A percentile compares a stretch with the other conserved stretches of the same genome.
Conservation (phyloP, 352 stramenopile species). For the Phytophthora ramorum region DNA sequence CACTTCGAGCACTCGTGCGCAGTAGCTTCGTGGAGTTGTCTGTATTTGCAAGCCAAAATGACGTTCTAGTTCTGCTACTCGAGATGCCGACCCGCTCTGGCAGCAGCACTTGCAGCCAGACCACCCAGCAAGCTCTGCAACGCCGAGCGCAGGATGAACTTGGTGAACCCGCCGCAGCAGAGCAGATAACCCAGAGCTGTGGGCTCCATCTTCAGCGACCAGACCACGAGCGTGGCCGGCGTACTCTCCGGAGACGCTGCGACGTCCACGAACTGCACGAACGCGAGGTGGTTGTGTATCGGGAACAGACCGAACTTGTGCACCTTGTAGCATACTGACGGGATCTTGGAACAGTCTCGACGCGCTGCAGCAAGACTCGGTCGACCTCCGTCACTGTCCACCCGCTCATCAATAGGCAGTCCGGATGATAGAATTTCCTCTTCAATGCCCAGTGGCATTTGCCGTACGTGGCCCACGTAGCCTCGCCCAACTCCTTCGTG, state of each 20-base stretch:
- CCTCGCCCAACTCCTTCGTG: constrained; percentile 59
- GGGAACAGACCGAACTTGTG: constrained; percentile 58
- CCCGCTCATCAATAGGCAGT: constrained; percentile 26
- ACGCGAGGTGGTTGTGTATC: constrained; percentile 58
- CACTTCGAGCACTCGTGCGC: not conserved
- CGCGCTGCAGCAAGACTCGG: constrained; percentile 31
- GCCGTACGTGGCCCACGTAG: constrained; percentile 59
- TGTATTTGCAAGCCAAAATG: constrained; percentile 9
- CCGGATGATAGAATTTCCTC: constrained; percentile 75
- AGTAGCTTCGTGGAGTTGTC: not conserved
- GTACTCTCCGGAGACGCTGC: constrained; percentile 44
- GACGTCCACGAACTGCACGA: constrained; percentile 71
- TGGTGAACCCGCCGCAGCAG: constrained; percentile 51
- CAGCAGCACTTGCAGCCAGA: constrained; percentile 30
- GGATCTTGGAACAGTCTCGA: constrained; percentile 44
- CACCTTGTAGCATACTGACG: constrained; percentile 62
- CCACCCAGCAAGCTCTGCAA: constrained; percentile 38
- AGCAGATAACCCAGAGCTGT: constrained; percentile 49
- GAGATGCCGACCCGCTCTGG: constrained; percentile 16
- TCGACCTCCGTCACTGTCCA: constrained; percentile 39
- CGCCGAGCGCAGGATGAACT: constrained; percentile 43
- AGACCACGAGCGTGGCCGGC: constrained; percentile 54
- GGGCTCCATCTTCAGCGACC: constrained; percentile 56
- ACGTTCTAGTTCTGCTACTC: constrained; percentile 22
- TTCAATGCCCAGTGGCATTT: constrained; percentile 55